These are phyloP conservation scores for Neurospora sp. DNA, from an alignment of 495 filamentous ascomycete genomes.

Conservation along the genomic window DNA sequence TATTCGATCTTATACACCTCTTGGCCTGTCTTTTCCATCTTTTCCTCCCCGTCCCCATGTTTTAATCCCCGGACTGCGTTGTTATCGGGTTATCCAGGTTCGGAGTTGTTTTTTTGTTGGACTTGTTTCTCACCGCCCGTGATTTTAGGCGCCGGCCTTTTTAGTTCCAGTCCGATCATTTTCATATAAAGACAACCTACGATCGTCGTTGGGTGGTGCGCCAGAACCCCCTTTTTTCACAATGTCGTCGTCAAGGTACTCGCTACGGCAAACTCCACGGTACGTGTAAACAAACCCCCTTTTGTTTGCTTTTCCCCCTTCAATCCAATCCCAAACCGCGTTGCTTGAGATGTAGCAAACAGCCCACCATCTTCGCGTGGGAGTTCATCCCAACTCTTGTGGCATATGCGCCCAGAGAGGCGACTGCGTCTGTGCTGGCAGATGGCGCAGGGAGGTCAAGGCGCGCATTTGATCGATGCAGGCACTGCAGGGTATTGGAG, in stretches of 20 bases:
- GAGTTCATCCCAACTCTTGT: background rate
- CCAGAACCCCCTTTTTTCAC: background rate
- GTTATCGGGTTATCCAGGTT: background rate
- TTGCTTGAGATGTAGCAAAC: background rate
- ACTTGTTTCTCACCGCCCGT: background rate
- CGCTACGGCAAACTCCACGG: constrained; percentile 42
- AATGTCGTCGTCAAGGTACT: constrained; percentile 24
- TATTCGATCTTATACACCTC: background rate
- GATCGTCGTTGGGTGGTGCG: background rate
- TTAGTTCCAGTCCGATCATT: background rate
- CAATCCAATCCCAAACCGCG: background rate
- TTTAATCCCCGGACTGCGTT: background rate
- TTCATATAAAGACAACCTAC: background rate
- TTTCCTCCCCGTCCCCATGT: background rate
- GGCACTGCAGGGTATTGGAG: background rate
- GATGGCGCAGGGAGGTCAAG: background rate
- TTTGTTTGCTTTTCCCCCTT: background rate
- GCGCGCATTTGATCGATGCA: background rate
- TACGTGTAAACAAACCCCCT: constrained; percentile 10
- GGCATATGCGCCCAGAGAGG: background rate
- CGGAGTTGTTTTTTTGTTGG: background rate
- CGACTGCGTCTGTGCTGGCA: background rate
- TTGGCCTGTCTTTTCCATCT: background rate
- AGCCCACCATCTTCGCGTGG: background rate
- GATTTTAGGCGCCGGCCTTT: background rate